A percentile compares a stretch with the other conserved stretches of the same genome.
These are phyloP conservation scores for Rubroboletus pulcherrimus DNA, from an alignment of 768 basidiomycete genomes.

Conservation along the genomic window DNA sequence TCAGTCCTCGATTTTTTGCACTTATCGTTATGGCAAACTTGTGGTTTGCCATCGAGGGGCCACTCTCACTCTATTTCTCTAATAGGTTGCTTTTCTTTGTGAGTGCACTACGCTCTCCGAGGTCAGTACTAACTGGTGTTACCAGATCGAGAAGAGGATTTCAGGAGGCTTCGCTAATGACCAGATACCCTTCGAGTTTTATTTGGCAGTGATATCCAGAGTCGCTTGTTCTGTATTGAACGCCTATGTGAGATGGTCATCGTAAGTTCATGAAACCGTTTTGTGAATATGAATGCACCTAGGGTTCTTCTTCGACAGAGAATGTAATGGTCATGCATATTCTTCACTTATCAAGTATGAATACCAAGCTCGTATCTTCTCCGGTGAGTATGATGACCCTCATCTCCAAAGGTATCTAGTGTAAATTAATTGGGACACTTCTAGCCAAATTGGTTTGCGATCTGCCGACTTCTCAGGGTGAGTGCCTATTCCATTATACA, in stretches of 20 bases:
- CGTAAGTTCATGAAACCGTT: conserved; percentile 11
- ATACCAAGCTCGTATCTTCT: conserved; percentile 20
- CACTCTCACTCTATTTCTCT: conserved; percentile 23
- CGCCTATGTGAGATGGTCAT: conserved; percentile 13
- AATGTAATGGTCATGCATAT: conserved; percentile 2
- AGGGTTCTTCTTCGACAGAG: neutral
- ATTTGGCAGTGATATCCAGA: conserved; percentile 9
- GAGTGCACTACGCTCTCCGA: neutral
- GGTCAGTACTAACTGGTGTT: neutral
- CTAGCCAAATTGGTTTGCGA: conserved; percentile 19
- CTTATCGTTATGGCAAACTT: conserved; percentile 5
- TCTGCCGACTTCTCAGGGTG: conserved; percentile 24
- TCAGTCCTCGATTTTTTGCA: conserved; percentile 19
- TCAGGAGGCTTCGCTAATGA: neutral
- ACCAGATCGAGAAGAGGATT: conserved; percentile 23
- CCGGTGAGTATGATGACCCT: conserved; percentile 3
- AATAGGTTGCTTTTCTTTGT: conserved; percentile 22
- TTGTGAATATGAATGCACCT: neutral
- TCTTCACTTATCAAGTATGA: conserved; percentile 19
- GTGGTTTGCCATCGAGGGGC: conserved; percentile 18
- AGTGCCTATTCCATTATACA: neutral
- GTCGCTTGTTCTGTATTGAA: conserved; percentile 16
- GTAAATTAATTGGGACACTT: neutral
- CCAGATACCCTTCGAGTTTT: conserved; percentile 2
- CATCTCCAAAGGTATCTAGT: neutral